phyloP scores from a whole-genome alignment of 2,329 filamentous ascomycete species.

The Exophiala phaeomuriformis region DNA sequence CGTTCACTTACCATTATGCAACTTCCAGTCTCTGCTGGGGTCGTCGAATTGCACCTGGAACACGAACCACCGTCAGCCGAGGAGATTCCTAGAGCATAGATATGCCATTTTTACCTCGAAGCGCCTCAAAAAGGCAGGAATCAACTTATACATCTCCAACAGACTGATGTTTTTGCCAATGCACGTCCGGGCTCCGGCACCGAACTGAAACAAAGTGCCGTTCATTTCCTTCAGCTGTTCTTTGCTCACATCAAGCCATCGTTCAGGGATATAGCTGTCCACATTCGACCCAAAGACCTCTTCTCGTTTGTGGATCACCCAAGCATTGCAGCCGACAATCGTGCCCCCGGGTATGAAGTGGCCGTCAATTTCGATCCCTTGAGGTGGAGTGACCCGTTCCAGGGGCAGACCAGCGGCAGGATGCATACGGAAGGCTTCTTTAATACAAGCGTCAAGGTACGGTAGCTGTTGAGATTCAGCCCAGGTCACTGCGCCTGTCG shows the following conservation, averaged over 20 bases:
- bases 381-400: slow-evolving; percentile 62
- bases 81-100: too few species aligned
- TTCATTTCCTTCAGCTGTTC: slow-evolving; percentile 46
- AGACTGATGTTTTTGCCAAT: slow-evolving; percentile 30
- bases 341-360: slow-evolving; percentile 61
- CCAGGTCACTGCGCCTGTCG: slow-evolving; percentile 21
- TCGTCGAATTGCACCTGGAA: slow-evolving; percentile 31
- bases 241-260: slow-evolving; percentile 54
- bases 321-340: slow-evolving; percentile 66
- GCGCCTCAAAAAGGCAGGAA: slow-evolving; percentile 25
- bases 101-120: too few species aligned
- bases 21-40: slow-evolving; percentile 24
- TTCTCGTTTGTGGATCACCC: slow-evolving; percentile 62
- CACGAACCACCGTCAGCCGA: slow-evolving; percentile 30
- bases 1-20: slow-evolving; percentile 22
- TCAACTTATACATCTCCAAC: slow-evolving; percentile 30
- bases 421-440: slow-evolving; percentile 70
- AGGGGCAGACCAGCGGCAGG: slow-evolving; percentile 66
- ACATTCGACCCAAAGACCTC: slow-evolving; percentile 63
- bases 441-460: slow-evolving; percentile 70
- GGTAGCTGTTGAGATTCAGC: slow-evolving; percentile 61
- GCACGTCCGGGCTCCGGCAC: slow-evolving; percentile 45
- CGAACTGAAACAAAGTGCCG: slow-evolving; percentile 37
- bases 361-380: slow-evolving; percentile 59
- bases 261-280: slow-evolving; percentile 59